These are phyloP conservation scores for Suillus plorans DNA, from an alignment of 768 basidiomycete genomes.

Conservation along the genomic window DNA sequence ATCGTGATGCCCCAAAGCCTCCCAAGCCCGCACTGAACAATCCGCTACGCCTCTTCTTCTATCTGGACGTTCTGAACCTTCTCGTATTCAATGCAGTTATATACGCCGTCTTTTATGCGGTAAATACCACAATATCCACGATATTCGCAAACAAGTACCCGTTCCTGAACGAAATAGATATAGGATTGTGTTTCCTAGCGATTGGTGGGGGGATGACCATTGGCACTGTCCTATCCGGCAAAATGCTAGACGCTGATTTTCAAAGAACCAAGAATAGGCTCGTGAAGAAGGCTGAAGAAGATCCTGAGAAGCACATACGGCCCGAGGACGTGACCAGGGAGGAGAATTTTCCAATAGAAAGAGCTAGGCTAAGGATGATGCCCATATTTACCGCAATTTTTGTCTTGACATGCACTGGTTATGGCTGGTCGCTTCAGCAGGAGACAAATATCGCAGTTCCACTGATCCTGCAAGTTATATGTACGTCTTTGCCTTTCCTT, in stretches of 20 bases:
- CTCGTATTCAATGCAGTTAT: slow-evolving; percentile 55
- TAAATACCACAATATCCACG: slow-evolving; percentile 47
- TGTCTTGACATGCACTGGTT: slow-evolving; percentile 43
- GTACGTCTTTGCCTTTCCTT: slow-evolving; percentile 21
- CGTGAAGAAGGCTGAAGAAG: slow-evolving; percentile 10
- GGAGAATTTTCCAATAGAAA: slow-evolving; percentile 58
- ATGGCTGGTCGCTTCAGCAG: slow-evolving; percentile 60
- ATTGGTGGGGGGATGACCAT: slow-evolving; percentile 71
- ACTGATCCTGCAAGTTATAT: slow-evolving; percentile 45
- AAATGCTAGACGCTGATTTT: slow-evolving; percentile 68
- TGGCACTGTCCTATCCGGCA: slow-evolving; percentile 60
- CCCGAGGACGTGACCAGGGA: slow-evolving; percentile 27
- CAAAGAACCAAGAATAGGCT: slow-evolving; percentile 33
- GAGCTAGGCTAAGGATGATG: slow-evolving; percentile 49
- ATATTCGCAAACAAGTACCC: slow-evolving; percentile 52
- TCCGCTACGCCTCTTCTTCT: slow-evolving; percentile 36
- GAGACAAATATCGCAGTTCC: slow-evolving; percentile 51
- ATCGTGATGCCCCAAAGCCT: slow-evolving; percentile 1
- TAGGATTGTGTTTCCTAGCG: slow-evolving; percentile 78
- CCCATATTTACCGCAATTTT: slow-evolving; percentile 43
- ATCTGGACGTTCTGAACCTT: slow-evolving; percentile 37
- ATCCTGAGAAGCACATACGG: slow-evolving; percentile 21
- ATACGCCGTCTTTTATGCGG: slow-evolving; percentile 50
- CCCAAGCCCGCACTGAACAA: slow-evolving; percentile 32
- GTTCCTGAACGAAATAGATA: slow-evolving; percentile 43